A percentile compares a stretch with the other conserved stretches of the same genome.
These are phyloP conservation scores for Adansonia gregorii DNA, from an alignment of 441 rosid genomes.

Conservation along the genomic window DNA sequence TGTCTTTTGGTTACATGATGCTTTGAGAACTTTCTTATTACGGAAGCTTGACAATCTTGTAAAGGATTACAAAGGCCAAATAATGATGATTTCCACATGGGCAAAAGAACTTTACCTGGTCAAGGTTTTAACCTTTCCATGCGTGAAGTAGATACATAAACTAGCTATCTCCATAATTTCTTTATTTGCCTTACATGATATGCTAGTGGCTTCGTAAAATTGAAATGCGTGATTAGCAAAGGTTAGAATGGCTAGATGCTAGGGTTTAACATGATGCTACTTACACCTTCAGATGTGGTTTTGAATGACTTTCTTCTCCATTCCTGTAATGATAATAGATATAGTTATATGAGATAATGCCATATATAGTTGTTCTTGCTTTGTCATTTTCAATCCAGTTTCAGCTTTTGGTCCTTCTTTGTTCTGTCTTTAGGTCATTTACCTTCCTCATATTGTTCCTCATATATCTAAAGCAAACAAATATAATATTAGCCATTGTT, in stretches of 20 bases:
- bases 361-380: neutral
- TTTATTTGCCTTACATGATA: constrained; percentile 13
- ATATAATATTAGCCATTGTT: neutral
- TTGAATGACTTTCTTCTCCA: constrained; percentile 1
- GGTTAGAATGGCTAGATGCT: constrained; percentile 17
- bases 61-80: constrained; percentile 94
- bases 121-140: constrained; percentile 65
- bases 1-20: constrained; percentile 64
- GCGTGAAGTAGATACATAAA: constrained; percentile 22
- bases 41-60: constrained; percentile 93
- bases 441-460: constrained; percentile 5
- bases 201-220: constrained; percentile 12
- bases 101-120: constrained; percentile 96
- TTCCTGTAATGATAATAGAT: constrained; percentile 12
- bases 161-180: constrained; percentile 10
- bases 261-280: neutral
- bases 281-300: neutral
- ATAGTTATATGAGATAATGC: constrained; percentile 17
- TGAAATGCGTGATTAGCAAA: constrained; percentile 24
- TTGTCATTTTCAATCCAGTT: constrained; percentile 12
- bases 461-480: neutral
- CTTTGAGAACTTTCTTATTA: constrained; percentile 93
- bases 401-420: neutral
- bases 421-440: constrained; percentile 16
- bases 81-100: constrained; percentile 99